Percentiles rank a stretch among this genome's conserved stretches.
These are phyloP conservation scores for Endotrypanum monterogeii DNA, from an alignment of 208 protist species.

Conservation along the genomic window DNA sequence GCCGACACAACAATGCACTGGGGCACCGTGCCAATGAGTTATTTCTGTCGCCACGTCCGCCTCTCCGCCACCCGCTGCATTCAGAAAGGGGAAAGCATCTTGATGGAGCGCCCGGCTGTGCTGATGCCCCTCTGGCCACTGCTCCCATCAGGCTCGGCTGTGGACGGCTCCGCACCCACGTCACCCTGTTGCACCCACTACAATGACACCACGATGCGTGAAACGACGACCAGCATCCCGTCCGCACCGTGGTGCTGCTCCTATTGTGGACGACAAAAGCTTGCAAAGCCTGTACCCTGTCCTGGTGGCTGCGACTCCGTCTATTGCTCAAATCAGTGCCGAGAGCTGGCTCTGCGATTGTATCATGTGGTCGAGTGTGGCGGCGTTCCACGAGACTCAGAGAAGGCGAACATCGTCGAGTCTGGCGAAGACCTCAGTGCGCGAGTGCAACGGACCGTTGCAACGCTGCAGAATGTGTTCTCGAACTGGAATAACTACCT, in stretches of 20 bases:
- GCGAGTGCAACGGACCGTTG: constrained; percentile 18
- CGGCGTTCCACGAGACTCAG: background rate
- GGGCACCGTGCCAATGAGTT: constrained; percentile 25
- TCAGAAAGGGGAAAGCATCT: constrained; percentile 14
- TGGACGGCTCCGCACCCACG: background rate
- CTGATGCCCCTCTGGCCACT: constrained; percentile 29
- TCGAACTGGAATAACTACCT: constrained; percentile 23
- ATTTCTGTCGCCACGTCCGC: constrained; percentile 37
- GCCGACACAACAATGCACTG: constrained; percentile 23
- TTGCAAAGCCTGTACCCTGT: constrained; percentile 8
- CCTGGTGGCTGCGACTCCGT: constrained; percentile 34
- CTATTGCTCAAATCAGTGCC: constrained; percentile 50
- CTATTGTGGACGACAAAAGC: constrained; percentile 20
- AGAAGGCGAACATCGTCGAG: background rate
- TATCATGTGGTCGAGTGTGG: constrained; percentile 52
- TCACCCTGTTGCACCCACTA: background rate
- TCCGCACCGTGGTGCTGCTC: constrained; percentile 2
- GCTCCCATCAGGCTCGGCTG: background rate
- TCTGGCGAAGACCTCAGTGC: constrained; percentile 4
- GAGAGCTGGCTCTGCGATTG: constrained; percentile 30
- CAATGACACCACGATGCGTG: background rate
- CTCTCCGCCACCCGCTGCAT: constrained; percentile 34
- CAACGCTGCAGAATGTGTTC: constrained; percentile 16
- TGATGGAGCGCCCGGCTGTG: constrained; percentile 28
- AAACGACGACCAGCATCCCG: background rate